Base-by-base conservation (phyloP, 768 basidiomycete genomes). In the Tricholoma hemisulphureum region DNA sequence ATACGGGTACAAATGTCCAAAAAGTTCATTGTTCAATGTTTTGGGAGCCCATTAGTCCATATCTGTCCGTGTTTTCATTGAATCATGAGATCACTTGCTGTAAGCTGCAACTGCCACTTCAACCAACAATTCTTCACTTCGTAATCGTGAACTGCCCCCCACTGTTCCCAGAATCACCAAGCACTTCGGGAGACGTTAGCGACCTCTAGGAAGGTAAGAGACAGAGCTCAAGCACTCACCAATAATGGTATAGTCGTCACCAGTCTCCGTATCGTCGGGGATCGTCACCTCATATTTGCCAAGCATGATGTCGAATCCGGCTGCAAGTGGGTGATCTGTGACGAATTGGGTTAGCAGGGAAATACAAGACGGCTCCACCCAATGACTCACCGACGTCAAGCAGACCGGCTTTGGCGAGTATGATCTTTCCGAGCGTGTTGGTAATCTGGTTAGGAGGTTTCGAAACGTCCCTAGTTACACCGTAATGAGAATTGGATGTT, bases 61-160 rank as follows among this genome's bases (percentile, higher is more conserved):
- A 49, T 57, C 51, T 29, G 51, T 43, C 48, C 10, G 50, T 39
- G 48, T 57, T 46, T 58, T 60, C 34, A 21, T n/a, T 39, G 24
- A 45, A 49, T 53, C 60, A 49, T 58, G 21, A 39, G 28, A 41
- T 28, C 51, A 14, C 41, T 39, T 46, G 13, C 29, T n/a, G n/a
- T n/a, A n/a, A n/a, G n/a, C n/a, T n/a, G n/a, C n/a, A n/a, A n/a
- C n/a, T n/a, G n/a, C n/a, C n/a, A n/a, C n/a, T n/a, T n/a, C n/a
- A n/a, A n/a, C n/a, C n/a, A n/a, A n/a, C 23, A 14, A 18, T 41
- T 58, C 32, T 51, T 75, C 65, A 77, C 46, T 65, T 53, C 16
- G 63, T 66, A 57, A 85, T 84, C 11, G 73, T 73, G 62, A 85
- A 85, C 43, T 53, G 14, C 6, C 67, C 68, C 26, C 82, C 77